Percentiles rank a stretch among this genome's conserved stretches.
These are phyloP conservation scores for Alternaria conjuncta DNA, from an alignment of 2,329 filamentous ascomycete species.

Conservation along the genomic window DNA sequence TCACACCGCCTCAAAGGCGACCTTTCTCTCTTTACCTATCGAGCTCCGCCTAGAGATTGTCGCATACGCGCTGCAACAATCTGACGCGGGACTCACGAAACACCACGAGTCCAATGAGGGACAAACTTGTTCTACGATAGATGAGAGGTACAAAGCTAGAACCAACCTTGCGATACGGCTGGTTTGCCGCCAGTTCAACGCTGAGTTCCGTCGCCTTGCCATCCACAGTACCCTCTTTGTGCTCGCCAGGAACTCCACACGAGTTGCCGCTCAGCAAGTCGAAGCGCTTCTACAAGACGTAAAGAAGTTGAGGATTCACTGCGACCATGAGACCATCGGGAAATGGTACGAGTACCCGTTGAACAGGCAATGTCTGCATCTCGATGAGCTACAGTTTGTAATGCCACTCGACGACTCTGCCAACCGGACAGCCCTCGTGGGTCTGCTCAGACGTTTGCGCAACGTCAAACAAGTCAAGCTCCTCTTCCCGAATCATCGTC, in stretches of 20 bases:
- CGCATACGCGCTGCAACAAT: slow-evolving; percentile 26
- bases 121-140: background rate
- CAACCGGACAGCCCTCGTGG: slow-evolving; percentile 41
- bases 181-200: slow-evolving; percentile 47
- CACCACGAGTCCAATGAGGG: background rate
- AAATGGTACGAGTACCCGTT: slow-evolving; percentile 45
- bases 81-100: slow-evolving; percentile 31
- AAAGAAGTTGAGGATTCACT: slow-evolving; percentile 40
- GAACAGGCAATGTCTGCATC: slow-evolving; percentile 31
- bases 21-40: slow-evolving; percentile 41
- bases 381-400: slow-evolving; percentile 36
- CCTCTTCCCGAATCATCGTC: slow-evolving; percentile 23
- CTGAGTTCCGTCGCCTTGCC: slow-evolving; percentile 46
- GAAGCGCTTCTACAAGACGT: slow-evolving; percentile 29
- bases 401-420: slow-evolving; percentile 16
- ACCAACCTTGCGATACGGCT: slow-evolving; percentile 42
- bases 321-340: slow-evolving; percentile 31
- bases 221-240: slow-evolving; percentile 47
- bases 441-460: slow-evolving; percentile 41
- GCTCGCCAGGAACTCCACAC: slow-evolving; percentile 15
- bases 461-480: slow-evolving; percentile 46
- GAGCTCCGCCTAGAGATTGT: slow-evolving; percentile 48
- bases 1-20: background rate
- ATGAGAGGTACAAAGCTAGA: slow-evolving; percentile 15
- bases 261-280: slow-evolving; percentile 30